Evolutionary conservation across 345 rosid genomes (phyloP).

Genomic region (Eucalyptus victrix): DNA sequence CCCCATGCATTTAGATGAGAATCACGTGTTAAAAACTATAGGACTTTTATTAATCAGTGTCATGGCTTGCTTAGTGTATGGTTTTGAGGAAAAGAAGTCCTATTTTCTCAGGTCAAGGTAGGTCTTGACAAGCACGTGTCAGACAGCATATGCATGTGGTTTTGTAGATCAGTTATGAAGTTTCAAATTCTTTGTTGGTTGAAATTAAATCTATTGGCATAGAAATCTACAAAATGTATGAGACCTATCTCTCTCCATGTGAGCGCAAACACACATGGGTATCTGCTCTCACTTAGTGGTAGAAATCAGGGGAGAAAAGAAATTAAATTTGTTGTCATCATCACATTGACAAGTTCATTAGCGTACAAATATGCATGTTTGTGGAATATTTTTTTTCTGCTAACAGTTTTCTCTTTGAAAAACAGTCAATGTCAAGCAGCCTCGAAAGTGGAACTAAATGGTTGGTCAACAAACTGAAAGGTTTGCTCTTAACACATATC

Average conservation of each 20-base stretch:
- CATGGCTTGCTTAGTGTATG: not conserved
- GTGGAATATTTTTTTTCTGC: not conserved
- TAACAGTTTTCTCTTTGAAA: not conserved
- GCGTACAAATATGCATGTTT: not conserved
- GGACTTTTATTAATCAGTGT: not conserved
- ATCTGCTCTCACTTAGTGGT: not conserved
- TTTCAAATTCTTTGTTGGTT: not conserved
- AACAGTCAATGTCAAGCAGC: slow-evolving; percentile 69
- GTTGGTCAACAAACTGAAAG: slow-evolving; percentile 93
- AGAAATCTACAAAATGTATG: not conserved
- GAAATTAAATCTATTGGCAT: not conserved
- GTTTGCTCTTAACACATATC: slow-evolving; percentile 6
- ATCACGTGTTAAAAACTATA: not conserved
- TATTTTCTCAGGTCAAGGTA: not conserved
- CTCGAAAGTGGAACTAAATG: slow-evolving; percentile 90
- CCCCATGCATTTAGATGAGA: not conserved
- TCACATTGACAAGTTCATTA: not conserved
- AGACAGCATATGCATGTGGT: not conserved
- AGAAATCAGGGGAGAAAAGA: not conserved
- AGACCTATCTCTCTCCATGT: not conserved
- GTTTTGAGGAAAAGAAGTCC: not conserved
- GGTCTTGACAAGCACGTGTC: not conserved
- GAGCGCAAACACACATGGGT: not conserved
- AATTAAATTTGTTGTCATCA: not conserved
- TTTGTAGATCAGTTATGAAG: not conserved